Evolutionary conservation across 257 asterid genomes (phyloP).

Genomic region (Solanum phureja): DNA sequence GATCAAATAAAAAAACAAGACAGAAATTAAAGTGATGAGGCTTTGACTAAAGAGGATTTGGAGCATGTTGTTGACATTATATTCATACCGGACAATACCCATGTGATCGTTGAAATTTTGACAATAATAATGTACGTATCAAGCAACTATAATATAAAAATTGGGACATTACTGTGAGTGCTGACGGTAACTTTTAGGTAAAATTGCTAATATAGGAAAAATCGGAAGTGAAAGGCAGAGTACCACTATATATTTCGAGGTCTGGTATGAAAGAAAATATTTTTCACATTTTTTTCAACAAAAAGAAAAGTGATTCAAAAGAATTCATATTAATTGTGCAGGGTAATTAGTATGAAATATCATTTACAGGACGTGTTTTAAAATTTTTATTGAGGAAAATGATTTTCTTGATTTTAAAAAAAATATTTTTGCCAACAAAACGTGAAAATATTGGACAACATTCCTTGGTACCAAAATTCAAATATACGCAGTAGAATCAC

Average conservation of each 20-base stretch:
- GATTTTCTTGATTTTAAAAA: background rate
- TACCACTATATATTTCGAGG: no score
- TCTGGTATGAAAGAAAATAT: background rate
- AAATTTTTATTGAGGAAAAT: background rate
- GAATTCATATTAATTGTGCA: background rate
- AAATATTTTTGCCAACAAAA: background rate
- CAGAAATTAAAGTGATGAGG: background rate
- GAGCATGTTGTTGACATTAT: background rate
- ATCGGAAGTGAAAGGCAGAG: no score
- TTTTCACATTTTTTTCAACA: background rate
- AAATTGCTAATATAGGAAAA: background rate
- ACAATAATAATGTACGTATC: background rate
- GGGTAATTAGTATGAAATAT: background rate
- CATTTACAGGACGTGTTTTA: background rate
- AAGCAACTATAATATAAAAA: background rate
- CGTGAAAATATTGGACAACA: background rate
- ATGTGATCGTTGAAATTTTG: constrained; percentile 5
- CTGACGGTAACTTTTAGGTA: background rate
- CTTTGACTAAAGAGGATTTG: background rate
- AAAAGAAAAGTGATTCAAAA: background rate
- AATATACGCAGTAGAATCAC: background rate
- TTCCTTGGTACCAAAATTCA: background rate
- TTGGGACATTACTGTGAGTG: background rate
- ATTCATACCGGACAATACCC: constrained; percentile 2
- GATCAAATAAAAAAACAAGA: background rate